Evolutionary conservation across 164 flowering plant genomes (phyloP).

Genomic region (Annona squamosa): DNA sequence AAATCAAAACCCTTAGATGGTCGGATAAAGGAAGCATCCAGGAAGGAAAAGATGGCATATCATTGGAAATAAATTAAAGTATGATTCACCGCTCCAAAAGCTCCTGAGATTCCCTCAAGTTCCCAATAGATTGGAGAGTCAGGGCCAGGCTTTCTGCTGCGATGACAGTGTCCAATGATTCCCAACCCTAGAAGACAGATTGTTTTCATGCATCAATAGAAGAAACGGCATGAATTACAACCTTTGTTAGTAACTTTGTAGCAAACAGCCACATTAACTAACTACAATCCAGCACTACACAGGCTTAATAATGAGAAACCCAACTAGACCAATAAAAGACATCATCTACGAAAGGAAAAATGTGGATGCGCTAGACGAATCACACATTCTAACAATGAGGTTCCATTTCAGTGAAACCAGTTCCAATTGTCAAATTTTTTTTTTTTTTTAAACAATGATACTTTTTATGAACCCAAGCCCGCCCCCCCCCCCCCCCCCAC

Average conservation of each 20-base stretch:
- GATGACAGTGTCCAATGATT: constrained; percentile 62
- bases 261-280: not conserved
- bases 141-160: constrained; percentile 71
- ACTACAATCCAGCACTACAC: not conserved
- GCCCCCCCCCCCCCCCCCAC: no score
- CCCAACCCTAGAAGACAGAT: constrained; percentile 56
- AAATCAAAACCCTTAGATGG: not conserved
- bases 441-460: no score
- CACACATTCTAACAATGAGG: no score
- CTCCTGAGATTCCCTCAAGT: constrained; percentile 56
- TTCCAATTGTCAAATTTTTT: no score
- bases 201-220: not conserved
- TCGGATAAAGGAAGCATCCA: not conserved
- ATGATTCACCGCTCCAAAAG: constrained; percentile 53
- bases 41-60: not conserved
- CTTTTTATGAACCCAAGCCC: no score
- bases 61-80: not conserved
- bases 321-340: no score
- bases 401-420: no score
- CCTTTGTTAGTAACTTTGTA: not conserved
- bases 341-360: no score
- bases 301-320: not conserved
- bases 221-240: not conserved
- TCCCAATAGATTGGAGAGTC: constrained; percentile 52
- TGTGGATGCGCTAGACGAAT: no score